A percentile compares a stretch with the other conserved stretches of the same genome.
Evolutionary conservation across 768 basidiomycete species (phyloP).

Genomic region (Pulveroboletus sp.): DNA sequence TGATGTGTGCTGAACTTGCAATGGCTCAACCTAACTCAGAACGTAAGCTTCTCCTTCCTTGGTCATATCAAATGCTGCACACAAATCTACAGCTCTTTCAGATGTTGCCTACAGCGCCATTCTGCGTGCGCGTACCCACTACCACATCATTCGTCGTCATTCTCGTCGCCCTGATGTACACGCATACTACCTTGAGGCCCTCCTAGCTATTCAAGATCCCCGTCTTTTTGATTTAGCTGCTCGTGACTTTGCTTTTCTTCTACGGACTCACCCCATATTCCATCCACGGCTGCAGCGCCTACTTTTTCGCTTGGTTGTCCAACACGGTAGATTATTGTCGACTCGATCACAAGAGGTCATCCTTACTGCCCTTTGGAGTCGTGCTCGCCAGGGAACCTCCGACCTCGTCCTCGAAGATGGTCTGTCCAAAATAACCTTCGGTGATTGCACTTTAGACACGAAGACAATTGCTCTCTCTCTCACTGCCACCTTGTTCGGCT

Average conservation of each 20-base stretch:
- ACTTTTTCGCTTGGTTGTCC: constrained; percentile 39
- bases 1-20: constrained; percentile 46
- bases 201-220: constrained; percentile 29
- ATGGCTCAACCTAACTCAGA: constrained; percentile 12
- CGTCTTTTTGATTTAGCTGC: constrained; percentile 32
- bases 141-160: constrained; percentile 35
- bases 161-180: constrained; percentile 42
- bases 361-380: constrained; percentile 33
- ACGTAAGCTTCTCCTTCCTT: constrained; percentile 12
- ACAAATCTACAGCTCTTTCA: constrained; percentile 11
- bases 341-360: constrained; percentile 30
- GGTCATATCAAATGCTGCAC: constrained; percentile 4
- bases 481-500: constrained; percentile 10
- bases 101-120: constrained; percentile 12
- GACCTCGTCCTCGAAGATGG: background rate
- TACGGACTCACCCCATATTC: constrained; percentile 32
- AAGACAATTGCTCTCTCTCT: constrained; percentile 13
- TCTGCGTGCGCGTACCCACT: constrained; percentile 37
- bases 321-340: constrained; percentile 23
- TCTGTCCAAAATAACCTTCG: background rate
- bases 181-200: constrained; percentile 40
- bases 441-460: constrained; percentile 2
- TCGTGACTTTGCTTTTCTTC: constrained; percentile 30
- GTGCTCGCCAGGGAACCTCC: constrained; percentile 18
- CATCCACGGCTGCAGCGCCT: constrained; percentile 35